Evolutionary conservation across 495 filamentous ascomycete species (phyloP).

Genomic region (Aspergillus kassunensis): DNA sequence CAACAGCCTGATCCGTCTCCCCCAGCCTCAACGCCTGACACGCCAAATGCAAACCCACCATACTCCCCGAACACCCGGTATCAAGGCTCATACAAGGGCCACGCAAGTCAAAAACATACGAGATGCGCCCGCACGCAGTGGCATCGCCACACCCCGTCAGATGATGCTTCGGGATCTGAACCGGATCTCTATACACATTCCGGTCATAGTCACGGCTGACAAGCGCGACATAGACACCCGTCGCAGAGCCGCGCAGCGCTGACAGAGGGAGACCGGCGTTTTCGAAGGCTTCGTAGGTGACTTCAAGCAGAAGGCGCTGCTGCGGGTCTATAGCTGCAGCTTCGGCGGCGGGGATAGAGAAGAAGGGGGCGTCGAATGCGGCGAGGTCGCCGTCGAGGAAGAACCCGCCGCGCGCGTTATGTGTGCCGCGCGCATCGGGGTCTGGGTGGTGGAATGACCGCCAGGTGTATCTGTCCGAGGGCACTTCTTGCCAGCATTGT

Average conservation of each 20-base stretch:
- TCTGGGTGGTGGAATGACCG: not conserved
- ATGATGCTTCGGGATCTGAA: constrained; percentile 20
- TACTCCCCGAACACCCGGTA: constrained; percentile 35
- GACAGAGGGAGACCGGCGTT: constrained; percentile 40
- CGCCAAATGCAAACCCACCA: constrained; percentile 34
- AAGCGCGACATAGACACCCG: not conserved
- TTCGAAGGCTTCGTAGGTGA: constrained; percentile 44
- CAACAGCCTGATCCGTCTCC: constrained; percentile 25
- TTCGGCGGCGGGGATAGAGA: constrained; percentile 40
- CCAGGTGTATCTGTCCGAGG: not conserved
- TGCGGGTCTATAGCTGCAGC: constrained; percentile 47
- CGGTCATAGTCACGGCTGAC: constrained; percentile 5
- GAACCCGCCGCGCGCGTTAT: constrained; percentile 25
- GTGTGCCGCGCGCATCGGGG: not conserved
- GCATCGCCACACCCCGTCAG: constrained; percentile 44
- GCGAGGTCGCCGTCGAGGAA: constrained; percentile 49
- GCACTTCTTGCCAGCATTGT: constrained; percentile 23
- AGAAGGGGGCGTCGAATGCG: constrained; percentile 56
- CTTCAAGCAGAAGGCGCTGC: constrained; percentile 43
- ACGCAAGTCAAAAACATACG: constrained; percentile 31
- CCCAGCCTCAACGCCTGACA: constrained; percentile 25
- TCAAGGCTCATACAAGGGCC: constrained; percentile 35
- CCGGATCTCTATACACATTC: not conserved
- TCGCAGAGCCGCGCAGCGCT: not conserved
- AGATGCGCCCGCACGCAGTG: constrained; percentile 35